These are phyloP conservation scores for Termitomyces sp. DNA, from an alignment of 768 basidiomycete genomes.

Conservation along the genomic window DNA sequence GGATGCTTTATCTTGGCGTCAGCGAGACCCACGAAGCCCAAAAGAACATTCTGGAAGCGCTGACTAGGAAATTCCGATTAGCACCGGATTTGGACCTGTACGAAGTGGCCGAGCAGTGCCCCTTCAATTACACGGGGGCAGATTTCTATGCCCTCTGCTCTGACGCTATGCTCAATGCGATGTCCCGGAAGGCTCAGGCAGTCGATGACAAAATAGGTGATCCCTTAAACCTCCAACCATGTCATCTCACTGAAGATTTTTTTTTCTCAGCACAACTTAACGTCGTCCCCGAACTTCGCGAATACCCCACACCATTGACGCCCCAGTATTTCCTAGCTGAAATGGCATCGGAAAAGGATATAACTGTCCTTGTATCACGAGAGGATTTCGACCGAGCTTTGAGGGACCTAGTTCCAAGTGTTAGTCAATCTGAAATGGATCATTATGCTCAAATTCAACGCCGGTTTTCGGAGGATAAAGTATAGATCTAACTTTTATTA, in stretches of 20 bases:
- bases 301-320: constrained; percentile 68
- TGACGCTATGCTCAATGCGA: constrained; percentile 93
- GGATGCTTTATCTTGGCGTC: constrained; percentile 94
- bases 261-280: constrained; percentile 43
- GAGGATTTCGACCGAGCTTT: constrained; percentile 80
- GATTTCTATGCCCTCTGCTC: constrained; percentile 98
- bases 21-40: constrained; percentile 84
- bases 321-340: constrained; percentile 90
- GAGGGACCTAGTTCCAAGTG: constrained; percentile 68
- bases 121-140: constrained; percentile 95
- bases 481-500: background rate
- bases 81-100: constrained; percentile 62
- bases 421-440: constrained; percentile 81
- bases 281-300: constrained; percentile 31
- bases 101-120: constrained; percentile 66
- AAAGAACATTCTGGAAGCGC: constrained; percentile 78
- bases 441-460: constrained; percentile 75
- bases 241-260: background rate
- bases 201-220: constrained; percentile 75
- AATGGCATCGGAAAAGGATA: constrained; percentile 66
- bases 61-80: constrained; percentile 90
- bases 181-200: constrained; percentile 81
- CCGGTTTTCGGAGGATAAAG: constrained; percentile 49
- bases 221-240: constrained; percentile 12
- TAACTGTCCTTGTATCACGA: constrained; percentile 68